A percentile compares a stretch with the other conserved stretches of the same genome.
These are phyloP conservation scores for Backusella psychrophila DNA, from an alignment of 192 early-diverging fungal species.

Conservation along the genomic window DNA sequence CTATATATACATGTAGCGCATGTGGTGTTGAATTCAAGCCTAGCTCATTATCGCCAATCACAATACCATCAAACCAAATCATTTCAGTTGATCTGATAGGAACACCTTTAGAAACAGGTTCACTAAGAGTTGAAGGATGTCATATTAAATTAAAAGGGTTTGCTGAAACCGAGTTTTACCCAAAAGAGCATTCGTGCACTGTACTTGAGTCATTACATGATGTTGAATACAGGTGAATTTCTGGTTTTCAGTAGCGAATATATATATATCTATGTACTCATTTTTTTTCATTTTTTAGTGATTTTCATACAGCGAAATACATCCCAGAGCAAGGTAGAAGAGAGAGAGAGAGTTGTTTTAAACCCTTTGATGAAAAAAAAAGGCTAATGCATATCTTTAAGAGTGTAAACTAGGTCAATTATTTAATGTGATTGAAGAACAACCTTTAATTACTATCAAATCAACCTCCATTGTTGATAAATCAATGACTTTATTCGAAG, in stretches of 20 bases:
- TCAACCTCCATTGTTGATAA: constrained; percentile 53
- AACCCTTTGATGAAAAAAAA: background rate
- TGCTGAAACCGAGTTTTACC: constrained; percentile 49
- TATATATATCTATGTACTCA: no score
- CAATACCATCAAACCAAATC: constrained; percentile 60
- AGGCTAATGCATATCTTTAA: background rate
- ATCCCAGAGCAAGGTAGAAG: background rate
- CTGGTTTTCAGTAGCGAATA: background rate
- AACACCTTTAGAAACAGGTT: constrained; percentile 57
- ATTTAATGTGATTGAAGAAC: constrained; percentile 53
- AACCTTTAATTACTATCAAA: constrained; percentile 66
- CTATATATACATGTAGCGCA: constrained; percentile 41
- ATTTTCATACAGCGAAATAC: background rate
- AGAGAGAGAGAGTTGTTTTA: background rate
- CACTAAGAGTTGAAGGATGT: constrained; percentile 61
- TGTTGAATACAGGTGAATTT: background rate
- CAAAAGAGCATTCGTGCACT: background rate
- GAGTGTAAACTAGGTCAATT: background rate
- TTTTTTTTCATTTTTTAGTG: background rate
- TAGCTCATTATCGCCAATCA: constrained; percentile 45
- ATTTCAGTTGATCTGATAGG: constrained; percentile 61
- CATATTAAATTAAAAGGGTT: constrained; percentile 50
- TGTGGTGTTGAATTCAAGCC: constrained; percentile 61
- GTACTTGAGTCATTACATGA: background rate
- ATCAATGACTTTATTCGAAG: constrained; percentile 79